Conservation (phyloP, 2,329 filamentous ascomycete genomes). For the Dothistroma septosporum region DNA sequence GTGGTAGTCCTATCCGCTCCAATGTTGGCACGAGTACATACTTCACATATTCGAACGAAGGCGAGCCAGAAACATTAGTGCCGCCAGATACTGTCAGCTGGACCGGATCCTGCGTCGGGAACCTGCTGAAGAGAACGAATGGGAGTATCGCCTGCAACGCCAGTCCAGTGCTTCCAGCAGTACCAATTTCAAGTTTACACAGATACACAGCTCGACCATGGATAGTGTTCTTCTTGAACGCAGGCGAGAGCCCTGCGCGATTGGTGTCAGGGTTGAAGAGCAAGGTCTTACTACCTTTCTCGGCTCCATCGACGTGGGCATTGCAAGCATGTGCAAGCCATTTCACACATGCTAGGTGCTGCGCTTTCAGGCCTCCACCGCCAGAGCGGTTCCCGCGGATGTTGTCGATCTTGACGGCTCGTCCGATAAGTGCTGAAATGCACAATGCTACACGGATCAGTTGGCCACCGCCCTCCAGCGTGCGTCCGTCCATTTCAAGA, state of each 20-base stretch:
- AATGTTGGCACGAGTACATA: constrained; percentile 56
- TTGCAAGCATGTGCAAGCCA: constrained; percentile 50
- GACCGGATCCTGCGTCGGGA: constrained; percentile 23
- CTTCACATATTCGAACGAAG: constrained; percentile 53
- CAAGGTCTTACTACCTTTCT: constrained; percentile 42
- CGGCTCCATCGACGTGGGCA: constrained; percentile 42
- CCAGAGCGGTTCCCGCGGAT: constrained; percentile 53
- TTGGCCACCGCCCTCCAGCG: constrained; percentile 60
- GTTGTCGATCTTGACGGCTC: constrained; percentile 48
- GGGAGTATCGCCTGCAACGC: constrained; percentile 59
- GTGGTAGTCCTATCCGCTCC: constrained; percentile 47
- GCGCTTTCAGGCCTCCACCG: constrained; percentile 54
- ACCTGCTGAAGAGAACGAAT: constrained; percentile 47
- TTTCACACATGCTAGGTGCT: constrained; percentile 54
- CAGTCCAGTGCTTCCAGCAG: constrained; percentile 53
- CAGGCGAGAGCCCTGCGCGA: constrained; percentile 15
- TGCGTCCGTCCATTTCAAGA: constrained; percentile 45
- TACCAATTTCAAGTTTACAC: constrained; percentile 43
- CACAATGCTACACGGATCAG: constrained; percentile 55
- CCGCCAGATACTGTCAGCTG: constrained; percentile 51
- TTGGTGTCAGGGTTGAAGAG: constrained; percentile 35
- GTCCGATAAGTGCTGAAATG: constrained; percentile 51
- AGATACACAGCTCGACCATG: constrained; percentile 26
- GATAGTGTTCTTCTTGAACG: constrained; percentile 18
- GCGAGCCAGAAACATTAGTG: constrained; percentile 54